Conservation (phyloP, 176 grass and related monocot genomes). For the Tillandsia fasciculata region DNA sequence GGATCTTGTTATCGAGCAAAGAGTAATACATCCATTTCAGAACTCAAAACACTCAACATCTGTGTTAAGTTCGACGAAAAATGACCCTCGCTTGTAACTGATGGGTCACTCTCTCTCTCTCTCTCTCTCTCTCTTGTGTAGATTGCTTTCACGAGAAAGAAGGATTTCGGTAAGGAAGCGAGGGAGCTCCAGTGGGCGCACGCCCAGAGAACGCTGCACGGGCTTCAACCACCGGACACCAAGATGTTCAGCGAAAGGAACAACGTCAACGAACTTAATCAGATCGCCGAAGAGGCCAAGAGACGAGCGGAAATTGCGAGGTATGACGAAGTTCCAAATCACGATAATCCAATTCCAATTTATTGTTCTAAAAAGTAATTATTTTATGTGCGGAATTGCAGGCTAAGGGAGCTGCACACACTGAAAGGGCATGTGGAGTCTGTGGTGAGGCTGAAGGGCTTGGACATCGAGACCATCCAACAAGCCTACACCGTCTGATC, state of each 20-base stretch:
- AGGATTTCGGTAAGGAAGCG: constrained; percentile 69
- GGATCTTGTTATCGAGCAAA: constrained; percentile 80
- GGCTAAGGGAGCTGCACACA: constrained; percentile 61
- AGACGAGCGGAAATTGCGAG: constrained; percentile 79
- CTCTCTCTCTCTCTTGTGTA: constrained; percentile 3
- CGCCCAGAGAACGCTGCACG: constrained; percentile 72
- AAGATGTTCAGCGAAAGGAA: constrained; percentile 42
- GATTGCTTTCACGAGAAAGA: constrained; percentile 82
- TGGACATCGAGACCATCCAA: constrained; percentile 70
- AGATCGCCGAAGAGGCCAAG: constrained; percentile 64
- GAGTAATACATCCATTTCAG: constrained; percentile 32
- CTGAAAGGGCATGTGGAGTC: constrained; percentile 73
- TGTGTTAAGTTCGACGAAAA: not conserved
- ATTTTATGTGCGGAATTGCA: constrained; percentile 5
- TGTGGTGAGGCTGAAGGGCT: constrained; percentile 57
- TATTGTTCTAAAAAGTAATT: not conserved
- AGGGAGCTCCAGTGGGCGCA: constrained; percentile 82
- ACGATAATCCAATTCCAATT: not conserved
- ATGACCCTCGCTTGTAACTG: not conserved
- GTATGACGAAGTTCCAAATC: constrained; percentile 13
- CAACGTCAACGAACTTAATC: constrained; percentile 50
- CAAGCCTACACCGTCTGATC: constrained; percentile 66
- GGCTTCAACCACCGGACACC: constrained; percentile 40
- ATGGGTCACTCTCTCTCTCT: not conserved
- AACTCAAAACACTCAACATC: not conserved